Percentiles rank a stretch among this genome's conserved stretches.
phyloP scores from a whole-genome alignment of 108 stramenopile species.

The Phaeodactylum tricornutum region DNA sequence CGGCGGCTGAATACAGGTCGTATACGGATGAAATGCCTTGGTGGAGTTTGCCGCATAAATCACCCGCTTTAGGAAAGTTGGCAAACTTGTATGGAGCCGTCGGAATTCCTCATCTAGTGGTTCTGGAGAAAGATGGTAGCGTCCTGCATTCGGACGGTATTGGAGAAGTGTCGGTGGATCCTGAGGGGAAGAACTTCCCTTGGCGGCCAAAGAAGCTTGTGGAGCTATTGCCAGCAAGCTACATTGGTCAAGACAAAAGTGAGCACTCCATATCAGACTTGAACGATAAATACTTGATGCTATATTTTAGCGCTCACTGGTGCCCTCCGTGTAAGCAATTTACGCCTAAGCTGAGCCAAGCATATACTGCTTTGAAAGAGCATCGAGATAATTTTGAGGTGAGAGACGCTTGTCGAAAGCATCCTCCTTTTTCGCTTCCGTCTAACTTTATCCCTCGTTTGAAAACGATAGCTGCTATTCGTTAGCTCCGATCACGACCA shows the following conservation, averaged over 20 bases:
- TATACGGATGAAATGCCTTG: constrained; percentile 62
- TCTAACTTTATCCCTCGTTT: neutral
- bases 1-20: constrained; percentile 29
- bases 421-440: neutral
- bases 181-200: constrained; percentile 41
- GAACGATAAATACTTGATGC: constrained; percentile 35
- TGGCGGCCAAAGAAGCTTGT: constrained; percentile 40
- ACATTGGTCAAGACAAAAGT: constrained; percentile 7
- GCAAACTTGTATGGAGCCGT: constrained; percentile 18
- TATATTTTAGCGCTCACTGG: constrained; percentile 70
- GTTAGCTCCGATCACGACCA: constrained; percentile 56
- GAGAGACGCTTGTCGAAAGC: constrained; percentile 4
- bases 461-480: constrained; percentile 42
- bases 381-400: constrained; percentile 62
- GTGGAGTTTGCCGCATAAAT: constrained; percentile 32
- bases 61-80: neutral
- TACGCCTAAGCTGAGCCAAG: constrained; percentile 65
- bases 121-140: constrained; percentile 28
- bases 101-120: constrained; percentile 43
- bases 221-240: constrained; percentile 29
- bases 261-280: constrained; percentile 14
- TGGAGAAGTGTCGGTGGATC: constrained; percentile 17
- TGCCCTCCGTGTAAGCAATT: constrained; percentile 84
- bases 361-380: constrained; percentile 46
- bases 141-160: constrained; percentile 42